phyloP scores from a whole-genome alignment of 1,284 basidiomycete genomes.

The Cutaneotrichosporon mucoides region DNA sequence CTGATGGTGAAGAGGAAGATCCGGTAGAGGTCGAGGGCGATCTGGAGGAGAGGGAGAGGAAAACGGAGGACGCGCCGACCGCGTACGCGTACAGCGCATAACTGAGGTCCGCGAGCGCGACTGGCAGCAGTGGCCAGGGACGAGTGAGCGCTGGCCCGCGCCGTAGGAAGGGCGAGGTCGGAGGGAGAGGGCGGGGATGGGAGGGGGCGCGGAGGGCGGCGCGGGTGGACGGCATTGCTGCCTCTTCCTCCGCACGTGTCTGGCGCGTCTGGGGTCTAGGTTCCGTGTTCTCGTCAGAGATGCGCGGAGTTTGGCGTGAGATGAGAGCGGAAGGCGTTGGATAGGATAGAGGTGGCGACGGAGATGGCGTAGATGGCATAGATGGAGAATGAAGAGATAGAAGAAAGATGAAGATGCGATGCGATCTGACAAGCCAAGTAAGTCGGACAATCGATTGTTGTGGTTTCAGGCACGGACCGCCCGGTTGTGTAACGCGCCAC shows the following conservation, averaged over 20 bases:
- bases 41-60: background rate
- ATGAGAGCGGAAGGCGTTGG: background rate
- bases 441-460: background rate
- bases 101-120: conserved; percentile 5
- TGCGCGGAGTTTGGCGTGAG: background rate
- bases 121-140: conserved; percentile 10
- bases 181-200: background rate
- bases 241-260: too few relatives aligned
- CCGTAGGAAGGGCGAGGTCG: background rate
- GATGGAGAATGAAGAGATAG: too few relatives aligned
- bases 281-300: too few relatives aligned
- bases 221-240: too few relatives aligned
- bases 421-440: too few relatives aligned
- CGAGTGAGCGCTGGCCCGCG: conserved; percentile 4
- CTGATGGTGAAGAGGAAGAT: background rate
- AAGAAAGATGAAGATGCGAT: too few relatives aligned
- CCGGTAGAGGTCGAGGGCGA: background rate
- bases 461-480: background rate
- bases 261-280: too few relatives aligned
- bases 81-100: conserved; percentile 1
- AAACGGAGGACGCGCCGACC: background rate
- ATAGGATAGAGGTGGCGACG: background rate
- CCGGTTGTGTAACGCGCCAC: background rate
- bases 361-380: background rate
- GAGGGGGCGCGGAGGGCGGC: too few relatives aligned